Percentiles rank a stretch among this genome's conserved stretches.
phyloP scores from a whole-genome alignment of 2,329 filamentous ascomycete genomes.

The Fulvia fulva region DNA sequence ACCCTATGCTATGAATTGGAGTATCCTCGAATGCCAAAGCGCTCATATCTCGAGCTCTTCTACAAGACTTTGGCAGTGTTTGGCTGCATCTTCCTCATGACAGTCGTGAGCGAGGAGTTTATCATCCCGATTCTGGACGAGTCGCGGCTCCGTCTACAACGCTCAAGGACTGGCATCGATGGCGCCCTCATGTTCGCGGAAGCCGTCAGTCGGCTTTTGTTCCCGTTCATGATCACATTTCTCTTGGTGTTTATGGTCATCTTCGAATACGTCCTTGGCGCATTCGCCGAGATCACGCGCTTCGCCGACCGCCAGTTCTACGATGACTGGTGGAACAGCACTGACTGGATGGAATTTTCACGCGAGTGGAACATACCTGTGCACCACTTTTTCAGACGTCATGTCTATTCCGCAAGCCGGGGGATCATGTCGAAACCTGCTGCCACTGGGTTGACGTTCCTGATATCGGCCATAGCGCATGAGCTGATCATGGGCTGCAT shows the following conservation, averaged over 20 bases:
- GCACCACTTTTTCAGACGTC: slow-evolving; percentile 88
- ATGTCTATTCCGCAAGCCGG: slow-evolving; percentile 83
- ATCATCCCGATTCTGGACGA: slow-evolving; percentile 85
- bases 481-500: slow-evolving; percentile 98
- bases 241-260: slow-evolving; percentile 95
- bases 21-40: slow-evolving; percentile 74
- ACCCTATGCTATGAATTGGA: slow-evolving; percentile 97
- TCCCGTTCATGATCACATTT: slow-evolving; percentile 96
- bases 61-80: slow-evolving; percentile 87
- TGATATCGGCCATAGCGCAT: slow-evolving; percentile 84
- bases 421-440: slow-evolving; percentile 65
- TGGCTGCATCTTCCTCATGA: slow-evolving; percentile 93
- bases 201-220: slow-evolving; percentile 84
- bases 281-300: slow-evolving; percentile 78
- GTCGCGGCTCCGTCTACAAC: slow-evolving; percentile 55
- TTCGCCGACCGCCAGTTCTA: slow-evolving; percentile 97
- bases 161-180: slow-evolving; percentile 54
- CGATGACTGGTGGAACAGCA: slow-evolving; percentile 67
- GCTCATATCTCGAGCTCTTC: slow-evolving; percentile 75
- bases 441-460: slow-evolving; percentile 85
- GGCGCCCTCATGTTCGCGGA: slow-evolving; percentile 77
- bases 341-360: slow-evolving; percentile 86
- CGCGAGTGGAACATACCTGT: slow-evolving; percentile 97
- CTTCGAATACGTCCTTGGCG: slow-evolving; percentile 93
- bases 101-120: slow-evolving; percentile 87